Evolutionary conservation across 2,329 filamentous ascomycete genomes (phyloP), one percentile per base, ranked within the genome.

Genomic region (Hymenoscyphus fraxineus): DNA sequence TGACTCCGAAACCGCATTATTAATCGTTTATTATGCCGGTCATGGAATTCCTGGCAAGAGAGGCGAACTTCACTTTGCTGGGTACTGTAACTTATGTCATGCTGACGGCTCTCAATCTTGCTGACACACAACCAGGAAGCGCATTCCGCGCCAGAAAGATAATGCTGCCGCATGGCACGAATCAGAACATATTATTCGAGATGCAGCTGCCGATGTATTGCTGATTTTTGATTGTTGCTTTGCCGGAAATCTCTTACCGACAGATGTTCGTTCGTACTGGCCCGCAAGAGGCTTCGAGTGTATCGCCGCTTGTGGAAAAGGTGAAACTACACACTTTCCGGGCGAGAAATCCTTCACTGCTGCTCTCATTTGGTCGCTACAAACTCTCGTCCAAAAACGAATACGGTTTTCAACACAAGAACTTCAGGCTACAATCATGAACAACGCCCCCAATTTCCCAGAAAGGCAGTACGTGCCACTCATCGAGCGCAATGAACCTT

Each of bases 11-110:
- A 60, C 64, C 15, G 69, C 68, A 12, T 58, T 75, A 5, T 60
- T 75, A 5, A 70, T 75, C 10, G 69, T 75, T 0, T 74, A 75
- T 47, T 75, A 74, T 63, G 73, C 71, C 16, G 73, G 73, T 2
- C 73, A 75, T 65, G 73, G 72, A 1, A 60, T 55, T 39, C 69
- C 68, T 3, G 65, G 64, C 27, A 40, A 51, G 6, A 19, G 22
- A 44, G 60, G 60, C 12, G 38, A 51, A 32, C 58, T 64, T 19
- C 44, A 51, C 19, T 60, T 65, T 19, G 60, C 64, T 10, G 64
- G 64, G 64, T 65, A 27, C 16, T 44, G 54, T 32, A 6, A 47
- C 39, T 41, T 16, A 15, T 12, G 16, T 41, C 40, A 41, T 5
- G 40, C 16, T 41, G 9, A 41, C 16, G 16, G 13, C 10, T 13